These are phyloP conservation scores for Lactarius pseudohatsudake DNA, from an alignment of 768 basidiomycete genomes.

Conservation along the genomic window DNA sequence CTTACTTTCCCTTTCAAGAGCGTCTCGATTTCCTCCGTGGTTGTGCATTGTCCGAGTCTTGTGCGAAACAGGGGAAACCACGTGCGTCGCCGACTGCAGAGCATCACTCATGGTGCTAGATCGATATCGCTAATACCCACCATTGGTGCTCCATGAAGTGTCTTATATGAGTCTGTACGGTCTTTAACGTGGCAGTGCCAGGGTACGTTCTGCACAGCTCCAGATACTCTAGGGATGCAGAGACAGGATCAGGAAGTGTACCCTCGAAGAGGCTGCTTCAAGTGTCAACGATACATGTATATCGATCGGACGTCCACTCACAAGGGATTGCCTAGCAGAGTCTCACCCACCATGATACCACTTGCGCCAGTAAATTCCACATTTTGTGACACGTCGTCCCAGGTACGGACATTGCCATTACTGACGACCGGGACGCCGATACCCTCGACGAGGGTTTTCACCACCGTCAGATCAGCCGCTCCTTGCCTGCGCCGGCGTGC, in stretches of 20 bases:
- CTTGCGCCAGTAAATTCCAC: constrained; percentile 58
- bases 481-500: constrained; percentile 69
- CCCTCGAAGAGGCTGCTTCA: constrained; percentile 55
- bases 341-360: constrained; percentile 81
- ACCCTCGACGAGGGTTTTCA: constrained; percentile 53
- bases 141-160: constrained; percentile 70
- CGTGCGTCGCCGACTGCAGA: constrained; percentile 31
- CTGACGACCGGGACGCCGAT: constrained; percentile 62
- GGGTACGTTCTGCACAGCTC: constrained; percentile 54
- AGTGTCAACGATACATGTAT: background rate
- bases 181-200: constrained; percentile 48
- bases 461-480: constrained; percentile 61
- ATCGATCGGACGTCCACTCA: constrained; percentile 34
- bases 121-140: constrained; percentile 39
- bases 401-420: constrained; percentile 74
- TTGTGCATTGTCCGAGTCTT: constrained; percentile 27
- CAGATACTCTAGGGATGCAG: constrained; percentile 70
- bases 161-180: constrained; percentile 61
- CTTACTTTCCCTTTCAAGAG: constrained; percentile 31
- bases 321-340: constrained; percentile 75
- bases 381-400: constrained; percentile 57
- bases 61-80: constrained; percentile 35
- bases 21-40: constrained; percentile 31
- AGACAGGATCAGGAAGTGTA: constrained; percentile 57
- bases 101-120: background rate